Evolutionary conservation across 345 rosid species (phyloP).

Genomic region (Arabis hirsuta): DNA sequence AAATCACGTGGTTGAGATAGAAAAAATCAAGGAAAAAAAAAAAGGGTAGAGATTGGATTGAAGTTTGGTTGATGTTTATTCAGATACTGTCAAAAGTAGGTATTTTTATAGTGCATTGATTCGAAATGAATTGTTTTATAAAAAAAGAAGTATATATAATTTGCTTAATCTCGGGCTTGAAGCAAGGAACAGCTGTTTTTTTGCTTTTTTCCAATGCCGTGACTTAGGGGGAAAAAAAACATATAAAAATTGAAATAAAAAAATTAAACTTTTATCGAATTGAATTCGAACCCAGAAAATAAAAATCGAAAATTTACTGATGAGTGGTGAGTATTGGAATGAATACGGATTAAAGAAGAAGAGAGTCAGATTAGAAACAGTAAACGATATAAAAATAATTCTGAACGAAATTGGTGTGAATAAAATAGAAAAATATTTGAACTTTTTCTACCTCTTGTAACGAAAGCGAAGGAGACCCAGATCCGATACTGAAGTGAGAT

Average conservation of each 20-base stretch:
- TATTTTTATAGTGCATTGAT: constrained; percentile 34
- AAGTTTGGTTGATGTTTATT: constrained; percentile 33
- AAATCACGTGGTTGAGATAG: constrained; percentile 37
- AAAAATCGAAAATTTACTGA: background rate
- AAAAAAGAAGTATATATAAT: background rate
- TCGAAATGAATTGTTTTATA: constrained; percentile 18
- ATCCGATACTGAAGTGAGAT: constrained; percentile 48
- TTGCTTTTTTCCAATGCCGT: constrained; percentile 42
- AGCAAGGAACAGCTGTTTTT: constrained; percentile 47
- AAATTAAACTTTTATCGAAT: background rate
- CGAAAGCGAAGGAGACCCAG: constrained; percentile 50
- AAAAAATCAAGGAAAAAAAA: background rate
- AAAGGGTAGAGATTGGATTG: background rate
- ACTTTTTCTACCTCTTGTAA: constrained; percentile 39
- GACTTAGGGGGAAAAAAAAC: constrained; percentile 38
- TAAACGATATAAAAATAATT: background rate
- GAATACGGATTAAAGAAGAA: background rate
- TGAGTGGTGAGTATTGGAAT: constrained; percentile 5
- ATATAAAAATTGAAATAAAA: background rate
- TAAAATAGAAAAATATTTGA: constrained; percentile 20
- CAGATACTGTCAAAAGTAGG: constrained; percentile 38
- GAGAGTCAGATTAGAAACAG: constrained; percentile 4
- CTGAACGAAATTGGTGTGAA: constrained; percentile 19
- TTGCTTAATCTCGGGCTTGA: constrained; percentile 39
- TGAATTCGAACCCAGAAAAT: constrained; percentile 20